These are phyloP conservation scores for Termitomyces sp. DNA, from an alignment of 768 basidiomycete species.

Conservation along the genomic window DNA sequence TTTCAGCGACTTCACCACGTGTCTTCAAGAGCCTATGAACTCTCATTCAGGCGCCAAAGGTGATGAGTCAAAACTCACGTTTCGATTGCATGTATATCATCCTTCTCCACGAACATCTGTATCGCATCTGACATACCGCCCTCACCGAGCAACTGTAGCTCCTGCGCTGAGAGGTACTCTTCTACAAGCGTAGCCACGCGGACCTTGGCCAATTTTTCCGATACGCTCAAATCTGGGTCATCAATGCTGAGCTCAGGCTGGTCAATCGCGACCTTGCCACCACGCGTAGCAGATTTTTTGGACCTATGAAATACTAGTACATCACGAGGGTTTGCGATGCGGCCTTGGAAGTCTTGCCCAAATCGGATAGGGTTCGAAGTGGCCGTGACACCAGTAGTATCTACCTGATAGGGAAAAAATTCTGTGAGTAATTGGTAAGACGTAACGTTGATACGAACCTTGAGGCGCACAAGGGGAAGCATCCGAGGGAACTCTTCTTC, in stretches of 20 bases:
- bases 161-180: conserved; percentile 90
- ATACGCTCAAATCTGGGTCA: conserved; percentile 56
- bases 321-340: conserved; percentile 91
- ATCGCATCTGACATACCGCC: conserved; percentile 92
- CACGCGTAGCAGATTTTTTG: conserved; percentile 51
- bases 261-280: conserved; percentile 62
- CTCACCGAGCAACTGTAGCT: conserved; percentile 87
- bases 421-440: not conserved
- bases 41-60: conserved; percentile 1
- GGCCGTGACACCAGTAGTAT: conserved; percentile 85
- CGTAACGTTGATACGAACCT: conserved; percentile 36
- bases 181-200: conserved; percentile 86
- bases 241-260: conserved; percentile 80
- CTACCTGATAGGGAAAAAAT: conserved; percentile 49
- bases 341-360: conserved; percentile 90
- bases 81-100: conserved; percentile 89
- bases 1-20: conserved; percentile 57
- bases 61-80: conserved; percentile 43
- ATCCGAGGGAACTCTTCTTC: conserved; percentile 61
- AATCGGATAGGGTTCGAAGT: conserved; percentile 96
- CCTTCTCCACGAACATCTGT: conserved; percentile 94
- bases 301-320: conserved; percentile 86
- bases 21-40: conserved; percentile 34
- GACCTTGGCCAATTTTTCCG: conserved; percentile 77
- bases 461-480: conserved; percentile 85